phyloP scores from a whole-genome alignment of 2,329 filamentous ascomycete genomes.

The Scopulariopsis brevicaulis region DNA sequence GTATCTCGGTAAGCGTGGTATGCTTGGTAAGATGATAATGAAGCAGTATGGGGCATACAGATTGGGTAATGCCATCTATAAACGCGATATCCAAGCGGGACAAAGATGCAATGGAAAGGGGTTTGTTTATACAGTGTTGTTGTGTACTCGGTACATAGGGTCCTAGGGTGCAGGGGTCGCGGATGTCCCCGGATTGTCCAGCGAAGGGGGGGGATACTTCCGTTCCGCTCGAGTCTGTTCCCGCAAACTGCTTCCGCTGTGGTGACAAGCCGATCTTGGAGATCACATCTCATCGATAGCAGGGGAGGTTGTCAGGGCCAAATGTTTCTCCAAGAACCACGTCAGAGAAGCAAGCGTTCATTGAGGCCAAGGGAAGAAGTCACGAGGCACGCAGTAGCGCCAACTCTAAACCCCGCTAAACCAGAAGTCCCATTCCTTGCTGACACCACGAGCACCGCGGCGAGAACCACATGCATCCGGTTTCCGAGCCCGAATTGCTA shows the following conservation, averaged over 20 bases:
- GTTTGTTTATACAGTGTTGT: background rate
- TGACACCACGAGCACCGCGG: background rate
- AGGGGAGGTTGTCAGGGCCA: too few relatives aligned
- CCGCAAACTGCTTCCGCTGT: too few relatives aligned
- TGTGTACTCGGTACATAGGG: background rate
- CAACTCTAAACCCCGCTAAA: background rate
- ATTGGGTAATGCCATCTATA: background rate
- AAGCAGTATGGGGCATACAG: background rate
- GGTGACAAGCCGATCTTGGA: too few relatives aligned
- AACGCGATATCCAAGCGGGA: background rate
- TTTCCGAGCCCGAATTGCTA: too few relatives aligned
- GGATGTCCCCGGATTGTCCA: background rate
- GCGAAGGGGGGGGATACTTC: too few relatives aligned
- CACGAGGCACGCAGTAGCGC: background rate
- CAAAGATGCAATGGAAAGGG: background rate
- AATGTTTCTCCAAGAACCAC: too few relatives aligned
- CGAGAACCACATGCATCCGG: too few relatives aligned
- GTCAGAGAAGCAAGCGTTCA: background rate
- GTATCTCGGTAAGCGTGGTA: background rate
- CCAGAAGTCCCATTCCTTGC: background rate
- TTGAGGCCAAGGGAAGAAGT: background rate
- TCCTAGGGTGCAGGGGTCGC: background rate
- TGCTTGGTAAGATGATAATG: background rate
- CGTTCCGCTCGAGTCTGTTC: too few relatives aligned
- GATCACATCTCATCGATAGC: too few relatives aligned